These are phyloP conservation scores for Lepiota subincarnata DNA, from an alignment of 768 basidiomycete genomes.

Conservation along the genomic window DNA sequence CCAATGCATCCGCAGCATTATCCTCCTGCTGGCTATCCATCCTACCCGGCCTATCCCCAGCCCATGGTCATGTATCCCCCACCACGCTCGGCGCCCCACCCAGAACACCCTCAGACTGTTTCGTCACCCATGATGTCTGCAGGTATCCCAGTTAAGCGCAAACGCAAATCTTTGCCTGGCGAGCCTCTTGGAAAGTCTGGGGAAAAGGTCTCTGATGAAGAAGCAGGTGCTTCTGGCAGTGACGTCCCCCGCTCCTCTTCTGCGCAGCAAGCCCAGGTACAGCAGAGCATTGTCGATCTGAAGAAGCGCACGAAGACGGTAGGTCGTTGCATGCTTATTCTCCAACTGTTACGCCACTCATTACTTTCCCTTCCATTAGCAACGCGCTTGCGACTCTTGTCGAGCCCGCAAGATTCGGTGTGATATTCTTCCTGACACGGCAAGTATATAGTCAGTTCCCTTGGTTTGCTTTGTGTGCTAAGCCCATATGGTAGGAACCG, in stretches of 20 bases:
- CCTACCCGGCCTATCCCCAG: conserved; percentile 61
- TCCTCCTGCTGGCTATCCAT: conserved; percentile 49
- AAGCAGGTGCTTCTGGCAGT: conserved; percentile 45
- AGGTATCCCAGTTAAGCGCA: conserved; percentile 51
- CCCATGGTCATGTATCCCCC: conserved; percentile 70
- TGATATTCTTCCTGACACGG: conserved; percentile 74
- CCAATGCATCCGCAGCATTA: conserved; percentile 55
- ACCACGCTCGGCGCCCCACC: conserved; percentile 32
- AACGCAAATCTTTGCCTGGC: conserved; percentile 46
- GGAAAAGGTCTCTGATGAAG: conserved; percentile 60
- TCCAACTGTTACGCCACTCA: conserved; percentile 7
- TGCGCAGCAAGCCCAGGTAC: conserved; percentile 21
- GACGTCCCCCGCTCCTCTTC: conserved; percentile 35
- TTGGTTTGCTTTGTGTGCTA: background rate
- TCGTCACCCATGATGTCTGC: conserved; percentile 30
- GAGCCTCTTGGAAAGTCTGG: conserved; percentile 34
- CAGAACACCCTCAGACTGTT: conserved; percentile 32
- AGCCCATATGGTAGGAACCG: conserved; percentile 43
- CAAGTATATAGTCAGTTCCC: conserved; percentile 15
- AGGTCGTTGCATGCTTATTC: conserved; percentile 13
- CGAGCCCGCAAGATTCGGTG: conserved; percentile 92
- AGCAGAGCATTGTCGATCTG: conserved; percentile 43
- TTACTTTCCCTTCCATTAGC: conserved; percentile 22
- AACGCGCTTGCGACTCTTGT: conserved; percentile 89
- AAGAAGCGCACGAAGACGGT: conserved; percentile 93